Conservation (phyloP, 1,139 yeast species). For the Geotrichum fermentans region DNA sequence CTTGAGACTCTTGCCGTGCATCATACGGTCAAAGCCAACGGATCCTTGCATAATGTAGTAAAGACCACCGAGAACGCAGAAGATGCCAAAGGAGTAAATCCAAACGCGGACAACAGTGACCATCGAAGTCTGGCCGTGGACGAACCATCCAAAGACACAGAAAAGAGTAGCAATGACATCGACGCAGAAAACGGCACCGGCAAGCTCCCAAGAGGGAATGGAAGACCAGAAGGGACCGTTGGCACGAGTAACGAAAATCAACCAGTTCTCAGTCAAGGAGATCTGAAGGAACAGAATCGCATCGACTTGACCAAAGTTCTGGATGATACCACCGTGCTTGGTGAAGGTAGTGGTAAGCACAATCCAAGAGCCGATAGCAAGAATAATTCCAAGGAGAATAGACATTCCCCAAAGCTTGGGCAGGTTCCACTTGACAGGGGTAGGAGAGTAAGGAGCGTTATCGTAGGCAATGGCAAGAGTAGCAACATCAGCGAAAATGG, state of each 20-base stretch:
- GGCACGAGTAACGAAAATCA: conserved; percentile 72
- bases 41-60: conserved; percentile 74
- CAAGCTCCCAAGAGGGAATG: conserved; percentile 67
- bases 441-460: conserved; percentile 93
- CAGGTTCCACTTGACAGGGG: conserved; percentile 98
- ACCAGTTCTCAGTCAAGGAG: conserved; percentile 74
- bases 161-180: conserved; percentile 67
- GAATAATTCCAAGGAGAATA: conserved; percentile 57
- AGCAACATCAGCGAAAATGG: conserved; percentile 73
- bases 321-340: conserved; percentile 57
- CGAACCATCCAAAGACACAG: conserved; percentile 69
- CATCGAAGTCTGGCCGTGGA: conserved; percentile 64
- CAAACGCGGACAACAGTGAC: conserved; percentile 65
- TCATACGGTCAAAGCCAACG: conserved; percentile 80
- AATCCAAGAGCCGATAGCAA: conserved; percentile 71
- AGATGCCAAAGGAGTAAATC: conserved; percentile 65
- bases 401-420: conserved; percentile 81
- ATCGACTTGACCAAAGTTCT: conserved; percentile 67
- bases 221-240: conserved; percentile 76
- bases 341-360: conserved; percentile 66
- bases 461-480: conserved; percentile 75
- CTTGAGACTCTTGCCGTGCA: conserved; percentile 82
- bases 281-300: conserved; percentile 68
- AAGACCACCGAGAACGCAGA: conserved; percentile 66
- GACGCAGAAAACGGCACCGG: conserved; percentile 64